Evolutionary conservation across 1,284 basidiomycete genomes (phyloP).

Genomic region (Sporisorium graminicola): DNA sequence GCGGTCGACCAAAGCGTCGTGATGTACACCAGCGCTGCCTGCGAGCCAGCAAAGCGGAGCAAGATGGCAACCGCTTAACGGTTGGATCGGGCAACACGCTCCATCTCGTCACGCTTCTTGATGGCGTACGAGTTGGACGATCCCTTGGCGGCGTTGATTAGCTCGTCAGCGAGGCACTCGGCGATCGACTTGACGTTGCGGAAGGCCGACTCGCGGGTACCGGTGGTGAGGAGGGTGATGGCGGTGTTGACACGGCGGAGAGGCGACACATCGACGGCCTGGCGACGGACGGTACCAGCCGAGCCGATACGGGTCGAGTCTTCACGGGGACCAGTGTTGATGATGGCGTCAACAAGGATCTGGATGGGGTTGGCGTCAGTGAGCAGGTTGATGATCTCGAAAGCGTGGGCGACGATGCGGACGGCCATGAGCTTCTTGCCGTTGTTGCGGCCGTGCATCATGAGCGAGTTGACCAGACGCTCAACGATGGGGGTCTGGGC

Average conservation of each 20-base stretch:
- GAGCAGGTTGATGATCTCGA: conserved; percentile 99
- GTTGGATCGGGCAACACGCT: conserved; percentile 99
- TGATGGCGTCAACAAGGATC: conserved; percentile 96
- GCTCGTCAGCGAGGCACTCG: conserved; percentile 98
- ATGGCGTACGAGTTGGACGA: conserved; percentile 99
- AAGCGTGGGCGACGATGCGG: conserved; percentile 99
- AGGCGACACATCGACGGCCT: conserved; percentile 99
- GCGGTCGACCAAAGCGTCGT: conserved; percentile 30
- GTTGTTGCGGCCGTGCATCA: conserved; percentile 99
- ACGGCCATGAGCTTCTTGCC: conserved; percentile 99
- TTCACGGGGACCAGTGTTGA: conserved; percentile 99
- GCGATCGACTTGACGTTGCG: conserved; percentile 97
- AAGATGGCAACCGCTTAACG: conserved; percentile 76
- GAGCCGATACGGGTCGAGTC: conserved; percentile 99
- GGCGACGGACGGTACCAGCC: conserved; percentile 98
- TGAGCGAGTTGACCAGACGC: conserved; percentile 92
- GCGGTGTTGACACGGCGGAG: conserved; percentile 98
- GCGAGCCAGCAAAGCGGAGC: conserved; percentile 6
- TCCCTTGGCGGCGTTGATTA: conserved; percentile 99
- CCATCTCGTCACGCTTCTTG: conserved; percentile 92
- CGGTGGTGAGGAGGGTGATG: conserved; percentile 92
- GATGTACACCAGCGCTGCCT: conserved; percentile 30
- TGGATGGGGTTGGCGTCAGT: conserved; percentile 99
- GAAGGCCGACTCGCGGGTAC: conserved; percentile 99
- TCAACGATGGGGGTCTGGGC: conserved; percentile 99